phyloP scores from a whole-genome alignment of 768 basidiomycete species.

The Rhizopogon salebrosus region DNA sequence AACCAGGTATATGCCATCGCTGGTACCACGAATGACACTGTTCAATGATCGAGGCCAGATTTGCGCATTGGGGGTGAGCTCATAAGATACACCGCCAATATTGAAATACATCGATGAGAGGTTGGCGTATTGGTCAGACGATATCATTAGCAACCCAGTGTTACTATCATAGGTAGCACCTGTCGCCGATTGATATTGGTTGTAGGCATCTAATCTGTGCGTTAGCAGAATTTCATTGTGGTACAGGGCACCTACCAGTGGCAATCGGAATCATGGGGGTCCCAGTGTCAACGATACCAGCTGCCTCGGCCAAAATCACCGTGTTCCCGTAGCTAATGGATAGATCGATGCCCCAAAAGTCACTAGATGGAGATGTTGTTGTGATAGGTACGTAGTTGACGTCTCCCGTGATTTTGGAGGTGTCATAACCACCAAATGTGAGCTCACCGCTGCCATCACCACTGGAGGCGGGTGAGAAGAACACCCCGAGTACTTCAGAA shows the following conservation, averaged over 20 bases:
- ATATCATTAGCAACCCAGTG: slow-evolving; percentile 13
- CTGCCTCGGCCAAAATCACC: slow-evolving; percentile 17
- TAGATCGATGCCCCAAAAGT: slow-evolving; percentile 31
- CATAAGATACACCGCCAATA: slow-evolving; percentile 12
- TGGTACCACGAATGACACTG: slow-evolving; percentile 19
- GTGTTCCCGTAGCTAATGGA: slow-evolving; percentile 21
- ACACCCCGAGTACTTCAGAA: slow-evolving; percentile 21
- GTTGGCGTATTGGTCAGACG: background rate
- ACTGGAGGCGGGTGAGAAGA: slow-evolving; percentile 23
- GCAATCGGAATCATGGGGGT: slow-evolving; percentile 25
- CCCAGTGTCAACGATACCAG: slow-evolving; percentile 33
- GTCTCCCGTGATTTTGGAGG: slow-evolving; percentile 8
- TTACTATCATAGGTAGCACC: slow-evolving; percentile 10
- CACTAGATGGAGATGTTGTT: slow-evolving; percentile 22
- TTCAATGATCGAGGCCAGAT: slow-evolving; percentile 30
- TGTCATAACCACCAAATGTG: slow-evolving; percentile 13
- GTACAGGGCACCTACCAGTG: background rate
- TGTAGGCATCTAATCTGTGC: slow-evolving; percentile 15
- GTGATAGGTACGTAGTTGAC: slow-evolving; percentile 23
- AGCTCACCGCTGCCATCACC: slow-evolving; percentile 10
- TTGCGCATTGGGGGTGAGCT: slow-evolving; percentile 22
- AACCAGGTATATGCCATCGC: slow-evolving; percentile 22
- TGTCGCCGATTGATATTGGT: slow-evolving; percentile 16
- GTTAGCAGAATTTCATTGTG: background rate
- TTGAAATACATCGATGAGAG: slow-evolving; percentile 4